These are phyloP conservation scores for Eucalyptus virginea DNA, from an alignment of 345 rosid species.

Conservation along the genomic window DNA sequence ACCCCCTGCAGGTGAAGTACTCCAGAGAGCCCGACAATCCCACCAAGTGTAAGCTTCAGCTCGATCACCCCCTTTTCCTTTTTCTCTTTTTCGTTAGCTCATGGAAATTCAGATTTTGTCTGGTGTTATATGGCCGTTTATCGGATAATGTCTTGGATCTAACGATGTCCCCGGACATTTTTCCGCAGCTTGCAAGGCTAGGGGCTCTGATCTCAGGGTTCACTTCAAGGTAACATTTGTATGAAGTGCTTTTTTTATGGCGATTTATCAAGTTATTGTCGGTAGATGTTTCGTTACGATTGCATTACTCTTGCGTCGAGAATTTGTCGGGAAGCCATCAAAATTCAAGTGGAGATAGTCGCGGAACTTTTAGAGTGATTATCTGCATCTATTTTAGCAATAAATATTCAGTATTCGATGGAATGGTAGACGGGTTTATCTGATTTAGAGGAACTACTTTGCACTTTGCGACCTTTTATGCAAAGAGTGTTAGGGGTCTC, in stretches of 20 bases:
- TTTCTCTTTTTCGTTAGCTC: neutral
- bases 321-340: neutral
- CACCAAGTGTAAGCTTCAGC: slow-evolving; percentile 49
- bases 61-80: neutral
- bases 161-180: neutral
- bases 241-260: neutral
- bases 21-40: slow-evolving; percentile 63
- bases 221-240: slow-evolving; percentile 57
- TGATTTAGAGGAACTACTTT: neutral
- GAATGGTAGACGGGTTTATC: neutral
- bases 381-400: neutral
- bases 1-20: slow-evolving; percentile 45
- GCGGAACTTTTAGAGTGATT: neutral
- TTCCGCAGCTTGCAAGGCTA: slow-evolving; percentile 63
- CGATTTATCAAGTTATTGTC: neutral
- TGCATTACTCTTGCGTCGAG: neutral
- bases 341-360: neutral
- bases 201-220: slow-evolving; percentile 65
- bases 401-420: neutral
- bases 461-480: neutral
- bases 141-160: neutral
- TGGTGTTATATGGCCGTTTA: neutral
- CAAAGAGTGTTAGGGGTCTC: neutral
- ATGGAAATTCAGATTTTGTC: neutral
- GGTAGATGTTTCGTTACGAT: neutral